Evolutionary conservation across 345 rosid species (phyloP).

Genomic region (Raphanus raphanistrum): DNA sequence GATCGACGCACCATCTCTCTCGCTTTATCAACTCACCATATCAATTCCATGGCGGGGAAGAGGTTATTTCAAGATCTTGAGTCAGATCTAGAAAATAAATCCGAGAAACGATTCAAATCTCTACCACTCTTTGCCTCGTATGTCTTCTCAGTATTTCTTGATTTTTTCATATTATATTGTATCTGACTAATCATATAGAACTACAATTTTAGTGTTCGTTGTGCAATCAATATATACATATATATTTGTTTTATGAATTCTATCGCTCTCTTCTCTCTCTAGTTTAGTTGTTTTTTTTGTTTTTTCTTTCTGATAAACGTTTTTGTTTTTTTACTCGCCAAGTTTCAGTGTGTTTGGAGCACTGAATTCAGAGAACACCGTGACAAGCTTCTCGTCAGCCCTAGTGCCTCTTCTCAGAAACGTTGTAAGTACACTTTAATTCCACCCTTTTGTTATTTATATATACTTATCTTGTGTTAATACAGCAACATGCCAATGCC

Average conservation of each 20-base stretch:
- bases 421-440: conserved; percentile 56
- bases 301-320: background rate
- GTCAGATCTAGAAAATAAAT: conserved; percentile 44
- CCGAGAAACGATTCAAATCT: conserved; percentile 55
- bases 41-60: conserved; percentile 61
- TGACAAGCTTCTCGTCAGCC: conserved; percentile 48
- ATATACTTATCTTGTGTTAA: background rate
- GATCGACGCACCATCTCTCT: conserved; percentile 11
- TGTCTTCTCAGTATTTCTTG: background rate
- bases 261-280: background rate
- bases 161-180: background rate
- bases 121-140: conserved; percentile 77
- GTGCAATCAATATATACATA: background rate
- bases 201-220: background rate
- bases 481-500: background rate
- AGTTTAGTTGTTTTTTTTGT: background rate
- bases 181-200: background rate
- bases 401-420: conserved; percentile 78
- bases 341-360: conserved; percentile 59
- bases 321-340: background rate
- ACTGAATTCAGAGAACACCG: conserved; percentile 49
- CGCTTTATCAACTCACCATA: background rate
- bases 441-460: background rate
- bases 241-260: background rate
- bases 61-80: conserved; percentile 44